Base-by-base conservation (phyloP, 805 yeast genomes). In the Ogataea minuta region DNA sequence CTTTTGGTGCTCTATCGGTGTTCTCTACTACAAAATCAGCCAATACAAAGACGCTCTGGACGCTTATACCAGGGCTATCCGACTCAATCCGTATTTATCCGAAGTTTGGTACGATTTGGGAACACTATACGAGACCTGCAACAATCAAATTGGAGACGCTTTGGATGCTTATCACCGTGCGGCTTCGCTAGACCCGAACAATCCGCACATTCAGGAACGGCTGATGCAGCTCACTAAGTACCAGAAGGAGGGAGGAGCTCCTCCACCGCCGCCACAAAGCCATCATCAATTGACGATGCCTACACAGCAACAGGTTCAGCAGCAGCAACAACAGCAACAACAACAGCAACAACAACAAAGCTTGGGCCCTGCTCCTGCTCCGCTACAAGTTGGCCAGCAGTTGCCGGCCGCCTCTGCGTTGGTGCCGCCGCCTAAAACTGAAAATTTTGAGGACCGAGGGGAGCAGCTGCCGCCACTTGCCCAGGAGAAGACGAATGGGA, bases 41-140 rank as follows among this genome's bases (percentile, higher is more conserved):
- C 99, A 93, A 68, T 93, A 87, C 67, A 75, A 96, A 41, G 99
- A 93, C 61, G 99, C 99, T 2, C 71, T 93, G 48, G 98, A 93
- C 62, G 99, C 99, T 11, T 93, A 93, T 67, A 90, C 98, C 6
- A 73, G 98, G 40, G 99, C 99, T 9, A 93, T 93, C 45, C 75
- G 97, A 53, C 76, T 93, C 55, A 93, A 93, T 54, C 99, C 99
- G 11, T 90, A 90, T 68, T 84, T 93, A 50, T 80, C 93, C 44
- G 99, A 93, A 64, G 99, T 93, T 17, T 93, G 99, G 99, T 93
- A 93, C 65, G 99, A 93, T 65, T 74, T 93, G 58, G 99, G 99
- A 43, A 93, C 98, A 5, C 69, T 93, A 28, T 93, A 93, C 63
- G 99, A 93, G 66, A 88, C 97, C 24, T 93, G 99, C 68, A 93